phyloP scores from a whole-genome alignment of 345 rosid genomes.

The Arabis hirsuta region DNA sequence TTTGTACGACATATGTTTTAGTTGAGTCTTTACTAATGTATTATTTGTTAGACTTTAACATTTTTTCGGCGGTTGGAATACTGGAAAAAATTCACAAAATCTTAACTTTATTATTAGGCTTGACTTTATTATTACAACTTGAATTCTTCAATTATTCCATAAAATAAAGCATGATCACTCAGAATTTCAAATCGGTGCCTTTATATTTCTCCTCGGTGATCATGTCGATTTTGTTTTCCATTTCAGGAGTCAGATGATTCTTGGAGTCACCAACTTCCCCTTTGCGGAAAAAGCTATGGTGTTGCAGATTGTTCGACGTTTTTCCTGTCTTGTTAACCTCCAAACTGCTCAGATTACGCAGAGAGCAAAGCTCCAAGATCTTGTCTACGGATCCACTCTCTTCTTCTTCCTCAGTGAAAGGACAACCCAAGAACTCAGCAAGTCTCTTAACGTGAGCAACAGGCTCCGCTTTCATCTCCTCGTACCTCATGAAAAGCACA shows the following conservation, averaged over 20 bases:
- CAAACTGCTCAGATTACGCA: constrained; percentile 47
- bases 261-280: constrained; percentile 59
- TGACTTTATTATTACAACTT: too few relatives aligned
- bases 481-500: constrained; percentile 57
- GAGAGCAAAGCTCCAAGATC: constrained; percentile 53
- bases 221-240: constrained; percentile 46
- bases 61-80: too few relatives aligned
- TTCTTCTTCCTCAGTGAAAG: constrained; percentile 52
- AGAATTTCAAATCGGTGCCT: constrained; percentile 43
- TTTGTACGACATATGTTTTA: too few relatives aligned
- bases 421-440: constrained; percentile 49
- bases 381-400: constrained; percentile 30
- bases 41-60: too few relatives aligned
- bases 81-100: too few relatives aligned
- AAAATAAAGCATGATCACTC: constrained; percentile 33
- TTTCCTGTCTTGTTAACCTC: constrained; percentile 54
- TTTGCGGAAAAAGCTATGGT: constrained; percentile 43
- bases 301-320: constrained; percentile 27
- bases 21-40: too few relatives aligned
- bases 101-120: too few relatives aligned
- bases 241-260: constrained; percentile 49
- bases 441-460: constrained; percentile 40
- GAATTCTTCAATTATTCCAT: too few relatives aligned
- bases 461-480: constrained; percentile 50
- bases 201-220: constrained; percentile 45